phyloP scores from a whole-genome alignment of 2,329 filamentous ascomycete species.

The Diaporthe sp. region DNA sequence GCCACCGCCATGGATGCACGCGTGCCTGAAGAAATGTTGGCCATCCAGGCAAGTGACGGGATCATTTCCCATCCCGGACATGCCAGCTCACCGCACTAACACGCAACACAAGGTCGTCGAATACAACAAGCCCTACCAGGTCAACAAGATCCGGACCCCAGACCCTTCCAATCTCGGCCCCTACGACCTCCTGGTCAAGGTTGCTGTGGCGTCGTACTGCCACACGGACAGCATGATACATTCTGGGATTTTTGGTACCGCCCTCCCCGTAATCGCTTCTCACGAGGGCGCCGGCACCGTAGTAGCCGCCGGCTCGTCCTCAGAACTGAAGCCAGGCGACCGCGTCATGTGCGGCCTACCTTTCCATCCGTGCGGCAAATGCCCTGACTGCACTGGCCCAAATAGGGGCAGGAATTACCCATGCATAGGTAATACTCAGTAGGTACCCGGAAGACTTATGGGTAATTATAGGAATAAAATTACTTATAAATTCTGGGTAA shows the following conservation, averaged over 20 bases:
- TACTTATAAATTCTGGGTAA: no score
- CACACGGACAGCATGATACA: slow-evolving; percentile 73
- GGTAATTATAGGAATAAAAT: no score
- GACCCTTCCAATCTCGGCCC: slow-evolving; percentile 61
- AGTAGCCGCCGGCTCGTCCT: slow-evolving; percentile 59
- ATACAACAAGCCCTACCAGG: slow-evolving; percentile 68
- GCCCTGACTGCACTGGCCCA: slow-evolving; percentile 63
- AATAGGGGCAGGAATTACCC: background rate
- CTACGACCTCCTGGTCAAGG: slow-evolving; percentile 71
- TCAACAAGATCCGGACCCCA: slow-evolving; percentile 65
- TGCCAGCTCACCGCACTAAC: background rate
- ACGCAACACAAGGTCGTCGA: slow-evolving; percentile 48
- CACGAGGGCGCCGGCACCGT: slow-evolving; percentile 72
- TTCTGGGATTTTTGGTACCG: slow-evolving; percentile 61
- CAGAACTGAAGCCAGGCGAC: slow-evolving; percentile 63
- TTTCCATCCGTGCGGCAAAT: slow-evolving; percentile 66
- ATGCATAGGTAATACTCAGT: no score
- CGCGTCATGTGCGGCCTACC: slow-evolving; percentile 70
- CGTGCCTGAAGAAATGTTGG: slow-evolving; percentile 36
- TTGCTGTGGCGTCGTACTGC: slow-evolving; percentile 72
- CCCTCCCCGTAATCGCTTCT: slow-evolving; percentile 66
- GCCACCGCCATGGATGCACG: background rate
- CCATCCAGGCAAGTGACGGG: slow-evolving; percentile 33
- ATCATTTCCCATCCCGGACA: no score
- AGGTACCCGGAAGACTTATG: no score